Percentiles rank a stretch among this genome's conserved stretches.
Conservation (phyloP, 2,329 filamentous ascomycete species). For the Chaetomiaceae sp. region DNA sequence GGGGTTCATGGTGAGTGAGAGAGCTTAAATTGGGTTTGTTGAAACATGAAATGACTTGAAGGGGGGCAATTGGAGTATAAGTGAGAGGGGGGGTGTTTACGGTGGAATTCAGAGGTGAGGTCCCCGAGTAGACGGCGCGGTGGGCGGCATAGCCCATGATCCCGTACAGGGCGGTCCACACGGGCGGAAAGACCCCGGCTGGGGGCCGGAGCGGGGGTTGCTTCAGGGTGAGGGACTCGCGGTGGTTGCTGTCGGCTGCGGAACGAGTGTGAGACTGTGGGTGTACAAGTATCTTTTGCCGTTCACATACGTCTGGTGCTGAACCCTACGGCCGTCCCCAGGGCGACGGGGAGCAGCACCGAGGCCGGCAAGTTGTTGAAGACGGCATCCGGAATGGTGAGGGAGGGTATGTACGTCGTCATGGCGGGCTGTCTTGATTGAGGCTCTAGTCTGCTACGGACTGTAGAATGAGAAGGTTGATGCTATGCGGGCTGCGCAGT, state of each 20-base stretch:
- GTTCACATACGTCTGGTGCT: constrained; percentile 53
- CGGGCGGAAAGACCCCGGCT: constrained; percentile 55
- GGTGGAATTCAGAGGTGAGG: constrained; percentile 49
- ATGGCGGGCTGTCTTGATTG: constrained; percentile 48
- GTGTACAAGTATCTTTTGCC: constrained; percentile 1
- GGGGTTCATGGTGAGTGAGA: not conserved
- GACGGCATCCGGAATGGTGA: constrained; percentile 65
- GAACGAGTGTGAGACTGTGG: constrained; percentile 2
- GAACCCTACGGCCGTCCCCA: constrained; percentile 70
- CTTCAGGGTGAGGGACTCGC: constrained; percentile 57
- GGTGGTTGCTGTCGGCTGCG: constrained; percentile 52
- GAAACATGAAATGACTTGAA: not conserved
- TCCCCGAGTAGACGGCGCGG: constrained; percentile 61
- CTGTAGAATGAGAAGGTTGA: not conserved
- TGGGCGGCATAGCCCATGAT: constrained; percentile 87
- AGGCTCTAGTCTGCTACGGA: too few relatives aligned
- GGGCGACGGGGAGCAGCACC: constrained; percentile 66
- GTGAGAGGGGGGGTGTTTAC: constrained; percentile 10
- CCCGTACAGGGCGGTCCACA: constrained; percentile 61
- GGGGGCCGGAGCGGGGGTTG: constrained; percentile 61
- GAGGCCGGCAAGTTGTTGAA: constrained; percentile 68
- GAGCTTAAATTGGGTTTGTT: not conserved
- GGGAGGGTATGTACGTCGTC: constrained; percentile 72
- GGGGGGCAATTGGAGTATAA: not conserved
- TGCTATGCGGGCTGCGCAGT: too few relatives aligned